phyloP scores from a whole-genome alignment of 768 basidiomycete species.

The Kwoniella shandongensis region DNA sequence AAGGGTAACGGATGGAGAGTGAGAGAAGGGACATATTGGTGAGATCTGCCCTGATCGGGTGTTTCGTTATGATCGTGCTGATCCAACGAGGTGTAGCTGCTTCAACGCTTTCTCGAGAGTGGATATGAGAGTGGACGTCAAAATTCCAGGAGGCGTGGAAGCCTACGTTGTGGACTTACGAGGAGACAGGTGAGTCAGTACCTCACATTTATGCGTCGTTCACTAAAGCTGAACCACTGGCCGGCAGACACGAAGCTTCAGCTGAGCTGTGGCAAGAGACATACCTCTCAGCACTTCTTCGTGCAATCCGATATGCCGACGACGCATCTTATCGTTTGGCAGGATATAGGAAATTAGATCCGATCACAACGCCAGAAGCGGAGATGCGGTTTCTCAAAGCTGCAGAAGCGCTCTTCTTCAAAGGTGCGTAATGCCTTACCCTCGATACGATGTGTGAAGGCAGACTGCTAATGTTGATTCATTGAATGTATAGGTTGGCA shows the following conservation, averaged over 20 bases:
- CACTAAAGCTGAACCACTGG: too few species aligned
- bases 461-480: too few species aligned
- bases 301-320: slow-evolving; percentile 92
- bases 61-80: too few species aligned
- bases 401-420: slow-evolving; percentile 81
- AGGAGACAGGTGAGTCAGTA: slow-evolving; percentile 75
- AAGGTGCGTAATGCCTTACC: slow-evolving; percentile 65
- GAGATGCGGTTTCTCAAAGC: slow-evolving; percentile 88
- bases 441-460: too few species aligned
- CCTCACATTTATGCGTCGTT: too few species aligned
- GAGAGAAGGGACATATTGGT: slow-evolving; percentile 90
- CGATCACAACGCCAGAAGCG: slow-evolving; percentile 82
- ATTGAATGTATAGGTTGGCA: too few species aligned
- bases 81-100: slow-evolving; percentile 64
- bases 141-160: slow-evolving; percentile 94
- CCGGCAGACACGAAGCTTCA: slow-evolving; percentile 78
- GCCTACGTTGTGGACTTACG: slow-evolving; percentile 91
- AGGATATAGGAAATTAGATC: slow-evolving; percentile 92
- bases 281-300: slow-evolving; percentile 85
- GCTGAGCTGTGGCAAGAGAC: slow-evolving; percentile 96
- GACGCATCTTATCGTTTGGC: slow-evolving; percentile 88
- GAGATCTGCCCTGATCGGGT: slow-evolving; percentile 42
- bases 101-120: slow-evolving; percentile 98
- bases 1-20: slow-evolving; percentile 85
- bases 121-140: slow-evolving; percentile 94